A percentile compares a stretch with the other conserved stretches of the same genome.
Evolutionary conservation across 176 grass and related monocot genomes (phyloP).

Genomic region (Thalia dealbata): DNA sequence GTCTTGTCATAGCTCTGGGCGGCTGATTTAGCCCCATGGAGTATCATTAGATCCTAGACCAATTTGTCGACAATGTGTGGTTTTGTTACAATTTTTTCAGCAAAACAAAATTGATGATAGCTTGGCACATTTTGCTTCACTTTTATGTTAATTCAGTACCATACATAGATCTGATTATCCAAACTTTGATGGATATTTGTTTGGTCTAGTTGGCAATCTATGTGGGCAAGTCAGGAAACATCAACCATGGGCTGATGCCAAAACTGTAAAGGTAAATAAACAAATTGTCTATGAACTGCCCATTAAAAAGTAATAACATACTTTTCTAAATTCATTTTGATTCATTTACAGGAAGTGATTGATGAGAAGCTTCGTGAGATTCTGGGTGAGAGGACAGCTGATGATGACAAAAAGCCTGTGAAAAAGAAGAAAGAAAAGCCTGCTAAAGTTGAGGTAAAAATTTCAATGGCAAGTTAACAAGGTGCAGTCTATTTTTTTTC

Average conservation of each 20-base stretch:
- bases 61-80: neutral
- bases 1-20: neutral
- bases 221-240: constrained; percentile 80
- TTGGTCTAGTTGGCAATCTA: constrained; percentile 62
- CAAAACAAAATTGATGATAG: neutral
- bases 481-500: constrained; percentile 9
- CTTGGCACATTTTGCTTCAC: neutral
- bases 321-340: constrained; percentile 16
- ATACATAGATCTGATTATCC: neutral
- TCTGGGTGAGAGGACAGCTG: constrained; percentile 76
- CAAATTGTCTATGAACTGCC: neutral
- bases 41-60: neutral
- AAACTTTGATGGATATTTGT: neutral
- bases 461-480: neutral
- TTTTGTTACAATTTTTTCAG: neutral
- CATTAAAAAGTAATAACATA: constrained; percentile 7
- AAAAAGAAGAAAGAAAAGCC: constrained; percentile 96
- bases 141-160: neutral
- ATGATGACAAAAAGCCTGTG: constrained; percentile 81
- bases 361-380: constrained; percentile 67
- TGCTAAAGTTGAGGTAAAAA: constrained; percentile 71
- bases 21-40: neutral
- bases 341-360: constrained; percentile 62
- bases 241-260: constrained; percentile 92
- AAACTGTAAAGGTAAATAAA: constrained; percentile 56